Base-by-base conservation (phyloP, 2,329 filamentous ascomycete species). In the Trichoderma oligosporum region DNA sequence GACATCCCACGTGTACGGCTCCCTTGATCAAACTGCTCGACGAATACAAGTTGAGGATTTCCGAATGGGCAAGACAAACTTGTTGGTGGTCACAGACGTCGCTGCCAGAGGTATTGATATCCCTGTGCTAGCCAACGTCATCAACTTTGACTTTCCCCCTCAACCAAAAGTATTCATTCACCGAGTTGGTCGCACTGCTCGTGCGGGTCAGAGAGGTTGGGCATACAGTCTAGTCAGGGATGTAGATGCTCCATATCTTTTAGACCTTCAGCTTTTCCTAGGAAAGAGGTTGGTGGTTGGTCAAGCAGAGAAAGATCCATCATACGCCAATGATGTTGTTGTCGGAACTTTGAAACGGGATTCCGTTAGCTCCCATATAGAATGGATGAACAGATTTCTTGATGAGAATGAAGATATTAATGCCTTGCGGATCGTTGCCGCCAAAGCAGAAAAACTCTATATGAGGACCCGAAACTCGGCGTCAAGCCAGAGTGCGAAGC, bases 61-160 rank as follows among this genome's bases (percentile, higher is more conserved):
- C 71, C 82, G 95, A 59, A 81, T 79, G 22, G 94, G 94, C 6
- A 82, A 87, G 62, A 88, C 90, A 0, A 93, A 96, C 64, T 91
- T 99, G 46, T 76, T 99, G 7, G 92, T 99, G 2, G 93, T 97
- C 42, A 99, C 94, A 1, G 94, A 99, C 70, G 91, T 99, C 54
- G 94, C 94, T 12, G 94, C 94, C 20, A 83, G 94, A 78, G 93
- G 94, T 84, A 95, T 99, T 61, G 94, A 99, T 83, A 96, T 99
- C 64, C 94, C 94, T 0, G 83, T 97, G 45, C 80, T 99, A 33
- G 92, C 91, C 57, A 97, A 99, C 69, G 94, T 99, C 59, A 93
- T 99, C 77, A 97, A 99, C 77, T 99, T 96, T 73, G 93, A 97
- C 68, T 99, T 99, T 63, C 93, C 94, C 3, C 89, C 93, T 1